Percentiles rank a stretch among this genome's conserved stretches.
phyloP scores from a whole-genome alignment of 2,329 filamentous ascomycete genomes.

The Sclerotiophoma versabilis region DNA sequence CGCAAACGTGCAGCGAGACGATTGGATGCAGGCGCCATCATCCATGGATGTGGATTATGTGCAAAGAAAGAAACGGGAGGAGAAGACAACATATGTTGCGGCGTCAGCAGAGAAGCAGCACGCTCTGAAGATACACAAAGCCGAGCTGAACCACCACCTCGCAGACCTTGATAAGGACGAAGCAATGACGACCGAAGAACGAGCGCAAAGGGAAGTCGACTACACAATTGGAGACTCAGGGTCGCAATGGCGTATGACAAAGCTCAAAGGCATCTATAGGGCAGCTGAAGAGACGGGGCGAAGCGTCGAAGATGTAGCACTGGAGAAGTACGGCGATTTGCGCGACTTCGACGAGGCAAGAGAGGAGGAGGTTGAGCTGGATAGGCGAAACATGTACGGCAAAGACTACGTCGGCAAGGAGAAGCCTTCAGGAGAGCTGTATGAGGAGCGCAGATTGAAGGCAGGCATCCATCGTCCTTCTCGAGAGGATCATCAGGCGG shows the following conservation, averaged over 20 bases:
- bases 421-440: constrained; percentile 87
- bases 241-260: constrained; percentile 96
- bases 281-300: constrained; percentile 76
- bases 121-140: constrained; percentile 75
- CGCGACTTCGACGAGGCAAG: constrained; percentile 89
- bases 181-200: constrained; percentile 50
- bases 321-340: constrained; percentile 81
- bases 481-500: constrained; percentile 32
- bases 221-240: constrained; percentile 91
- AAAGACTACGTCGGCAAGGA: constrained; percentile 83
- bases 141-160: constrained; percentile 80
- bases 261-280: constrained; percentile 83
- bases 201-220: constrained; percentile 68
- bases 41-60: constrained; percentile 85
- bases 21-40: constrained; percentile 93
- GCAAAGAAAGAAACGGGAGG: constrained; percentile 63
- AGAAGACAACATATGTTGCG: constrained; percentile 53
- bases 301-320: constrained; percentile 80
- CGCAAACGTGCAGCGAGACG: constrained; percentile 70
- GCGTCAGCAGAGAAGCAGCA: constrained; percentile 64
- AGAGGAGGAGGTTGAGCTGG: constrained; percentile 91
- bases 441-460: constrained; percentile 74
- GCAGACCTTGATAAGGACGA: constrained; percentile 60
- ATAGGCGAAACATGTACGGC: constrained; percentile 82
- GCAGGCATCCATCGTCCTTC: constrained; percentile 57